Evolutionary conservation across 192 early-diverging fungal species (phyloP).

Genomic region (Coemansia sp.): DNA sequence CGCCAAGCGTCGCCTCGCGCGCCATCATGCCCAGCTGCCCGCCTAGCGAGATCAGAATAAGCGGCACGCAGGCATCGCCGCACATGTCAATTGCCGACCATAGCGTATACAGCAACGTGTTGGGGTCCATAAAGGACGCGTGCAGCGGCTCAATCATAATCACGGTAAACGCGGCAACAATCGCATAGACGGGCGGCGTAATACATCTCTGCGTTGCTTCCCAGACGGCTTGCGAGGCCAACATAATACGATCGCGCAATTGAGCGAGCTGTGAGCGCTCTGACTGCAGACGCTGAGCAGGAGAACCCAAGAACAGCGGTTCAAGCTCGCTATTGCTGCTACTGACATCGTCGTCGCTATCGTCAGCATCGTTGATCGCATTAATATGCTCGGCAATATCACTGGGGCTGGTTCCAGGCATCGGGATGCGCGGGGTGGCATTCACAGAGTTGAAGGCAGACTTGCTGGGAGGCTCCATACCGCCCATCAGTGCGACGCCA

Average conservation of each 20-base stretch:
- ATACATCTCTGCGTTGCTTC: slow-evolving; percentile 44
- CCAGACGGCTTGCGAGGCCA: not conserved
- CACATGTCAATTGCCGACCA: slow-evolving; percentile 71
- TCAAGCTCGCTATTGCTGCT: slow-evolving; percentile 27
- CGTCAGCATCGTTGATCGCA: not conserved
- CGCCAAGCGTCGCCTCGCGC: slow-evolving; percentile 8
- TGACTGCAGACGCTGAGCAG: slow-evolving; percentile 12
- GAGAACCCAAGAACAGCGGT: slow-evolving; percentile 37
- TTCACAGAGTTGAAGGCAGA: slow-evolving; percentile 41
- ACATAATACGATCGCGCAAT: not conserved
- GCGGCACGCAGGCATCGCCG: slow-evolving; percentile 75
- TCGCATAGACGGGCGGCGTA: slow-evolving; percentile 74
- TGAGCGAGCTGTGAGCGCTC: not conserved
- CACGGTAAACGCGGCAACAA: slow-evolving; percentile 64
- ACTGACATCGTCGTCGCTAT: slow-evolving; percentile 6
- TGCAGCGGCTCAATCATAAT: slow-evolving; percentile 68
- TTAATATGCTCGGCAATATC: not conserved
- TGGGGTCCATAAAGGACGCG: slow-evolving; percentile 59
- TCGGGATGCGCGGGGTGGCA: slow-evolving; percentile 32
- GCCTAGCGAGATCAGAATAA: slow-evolving; percentile 75
- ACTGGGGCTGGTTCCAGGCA: slow-evolving; percentile 6
- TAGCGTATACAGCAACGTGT: slow-evolving; percentile 60
- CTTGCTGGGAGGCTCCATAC: slow-evolving; percentile 25
- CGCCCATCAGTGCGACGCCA: slow-evolving; percentile 66
- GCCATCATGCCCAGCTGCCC: slow-evolving; percentile 62